phyloP scores from a whole-genome alignment of 2,329 filamentous ascomycete genomes.

The Cytospora piceicola region DNA sequence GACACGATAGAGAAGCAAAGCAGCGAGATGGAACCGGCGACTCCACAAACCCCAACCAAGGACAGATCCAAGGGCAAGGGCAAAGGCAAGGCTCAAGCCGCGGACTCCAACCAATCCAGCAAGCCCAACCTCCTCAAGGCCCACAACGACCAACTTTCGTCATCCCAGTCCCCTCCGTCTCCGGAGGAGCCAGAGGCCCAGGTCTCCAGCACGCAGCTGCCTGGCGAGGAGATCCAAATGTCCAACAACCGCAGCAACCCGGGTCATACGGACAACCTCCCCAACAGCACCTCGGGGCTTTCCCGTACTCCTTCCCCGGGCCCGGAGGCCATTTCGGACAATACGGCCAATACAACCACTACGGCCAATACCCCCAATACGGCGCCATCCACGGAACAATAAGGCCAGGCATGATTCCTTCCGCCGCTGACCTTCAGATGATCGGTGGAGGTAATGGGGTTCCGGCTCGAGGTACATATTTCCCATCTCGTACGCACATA shows the following conservation, averaged over 20 bases:
- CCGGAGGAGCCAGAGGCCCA: slow-evolving; percentile 1
- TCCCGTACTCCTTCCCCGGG: slow-evolving; percentile 10
- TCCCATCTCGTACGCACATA: too few relatives aligned
- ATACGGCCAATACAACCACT: neutral
- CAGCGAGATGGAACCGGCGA: neutral
- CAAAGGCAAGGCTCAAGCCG: neutral
- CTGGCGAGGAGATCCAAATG: neutral
- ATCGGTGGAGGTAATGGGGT: neutral
- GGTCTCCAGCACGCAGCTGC: neutral
- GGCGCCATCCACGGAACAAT: neutral
- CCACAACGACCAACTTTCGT: neutral
- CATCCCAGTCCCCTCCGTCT: neutral
- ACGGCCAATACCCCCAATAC: slow-evolving; percentile 1
- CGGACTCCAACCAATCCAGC: slow-evolving; percentile 9
- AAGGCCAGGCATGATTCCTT: neutral
- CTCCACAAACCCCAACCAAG: slow-evolving; percentile 21
- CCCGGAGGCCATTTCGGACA: neutral
- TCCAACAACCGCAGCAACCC: slow-evolving; percentile 16
- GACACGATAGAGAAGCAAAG: neutral
- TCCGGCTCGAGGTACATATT: neutral
- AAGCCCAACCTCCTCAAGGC: neutral
- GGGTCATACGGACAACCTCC: neutral
- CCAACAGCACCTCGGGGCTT: neutral
- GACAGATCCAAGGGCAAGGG: slow-evolving; percentile 20
- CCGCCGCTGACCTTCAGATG: neutral